Base-by-base conservation (phyloP, 768 basidiomycete genomes). In the Chalciporus chontae region DNA sequence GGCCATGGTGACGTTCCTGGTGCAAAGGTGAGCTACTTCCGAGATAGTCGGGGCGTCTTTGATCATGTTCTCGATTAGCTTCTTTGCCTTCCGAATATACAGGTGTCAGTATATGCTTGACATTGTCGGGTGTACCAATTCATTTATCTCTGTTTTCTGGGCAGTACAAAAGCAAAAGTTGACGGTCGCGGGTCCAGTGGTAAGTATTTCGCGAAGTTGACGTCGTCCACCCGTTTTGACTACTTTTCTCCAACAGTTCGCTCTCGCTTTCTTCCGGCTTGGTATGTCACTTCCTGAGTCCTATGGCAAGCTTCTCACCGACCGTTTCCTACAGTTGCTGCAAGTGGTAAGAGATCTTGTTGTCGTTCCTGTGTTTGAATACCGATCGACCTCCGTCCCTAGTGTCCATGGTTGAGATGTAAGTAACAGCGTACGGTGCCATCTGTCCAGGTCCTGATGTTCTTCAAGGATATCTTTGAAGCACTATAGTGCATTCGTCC, bases 81-180 rank as follows among this genome's bases (percentile, higher is more conserved):
- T 60, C 47, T 63, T 66, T 41, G 52, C 51, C 13, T 42, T 63
- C 42, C 61, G 62, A 21, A 65, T 64, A 53, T 58, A 65, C 40
- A 51, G 38, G 54, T 36, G 62, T 63, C 13, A 2, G 58, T 56
- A 34, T 36, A 4, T 18, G n/a, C 8, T 29, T 43, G 8, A 17
- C 7, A 21, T 11, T n/a, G 2, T 37, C 29, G 15, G 31, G 8
- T 8, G n/a, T 32, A 15, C n/a, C 11, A 26, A 11, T 36, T 32
- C 13, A 36, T 38, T 48, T 10, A 43, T 31, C 6, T 3, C 3
- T 9, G 4, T 38, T 21, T 34, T 8, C 8, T n/a, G 10, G 4
- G 4, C 31, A 63, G 62, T 63, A 40, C 56, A 59, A 29, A 41
- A 36, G 23, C 47, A 48, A 23, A 53, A 45, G 32, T 3, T 41